Evolutionary conservation across 2,329 filamentous ascomycete species (phyloP), one percentile per base, ranked within the genome.

Genomic region (Macrophomina phaseolina): DNA sequence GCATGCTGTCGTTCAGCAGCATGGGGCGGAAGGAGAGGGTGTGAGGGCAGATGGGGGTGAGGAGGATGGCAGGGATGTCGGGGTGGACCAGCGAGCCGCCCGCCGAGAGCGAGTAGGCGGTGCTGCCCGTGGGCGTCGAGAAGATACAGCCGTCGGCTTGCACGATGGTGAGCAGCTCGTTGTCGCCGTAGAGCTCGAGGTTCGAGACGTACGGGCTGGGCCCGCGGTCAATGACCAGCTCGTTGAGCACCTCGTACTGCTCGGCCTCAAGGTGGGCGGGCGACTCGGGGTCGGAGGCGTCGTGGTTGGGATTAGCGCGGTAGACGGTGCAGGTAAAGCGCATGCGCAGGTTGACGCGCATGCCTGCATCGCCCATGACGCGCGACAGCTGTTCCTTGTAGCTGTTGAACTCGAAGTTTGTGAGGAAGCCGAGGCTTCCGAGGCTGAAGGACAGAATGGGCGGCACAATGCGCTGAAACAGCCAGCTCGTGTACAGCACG

Each of bases 61-160:
- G 87, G 49, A 98, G 89, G 73, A 99, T 97, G 72, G 94, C 95
- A 14, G 95, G 95, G 68, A 99, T 97, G 76, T 97, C 94, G 0
- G 95, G 95, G 77, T 98, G 94, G 67, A 98, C 94, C 53, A 99
- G 89, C 28, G 93, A 96, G 72, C 95, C 95, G 68, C 95, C 95
- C 16, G 95, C 95, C 11, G 94, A 97, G 36, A 99, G 89, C 1
- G 94, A 97, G 79, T 99, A 99, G 36, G 95, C 95, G 3, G 95
- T 99, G 67, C 78, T 84, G 74, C 89, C 95, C 36, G 95, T 99
- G 1, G 95, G 95, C 0, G 95, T 99, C 53, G 92, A 96, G 79
- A 99, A 97, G 75, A 99, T 99, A 81, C 94, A 97, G 65, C 95
- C 95, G 74, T 99, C 95, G 40, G 95, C 95, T 81, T 97, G 94